Base-by-base conservation (phyloP, 352 stramenopile species). In the Pythium angustatum region DNA sequence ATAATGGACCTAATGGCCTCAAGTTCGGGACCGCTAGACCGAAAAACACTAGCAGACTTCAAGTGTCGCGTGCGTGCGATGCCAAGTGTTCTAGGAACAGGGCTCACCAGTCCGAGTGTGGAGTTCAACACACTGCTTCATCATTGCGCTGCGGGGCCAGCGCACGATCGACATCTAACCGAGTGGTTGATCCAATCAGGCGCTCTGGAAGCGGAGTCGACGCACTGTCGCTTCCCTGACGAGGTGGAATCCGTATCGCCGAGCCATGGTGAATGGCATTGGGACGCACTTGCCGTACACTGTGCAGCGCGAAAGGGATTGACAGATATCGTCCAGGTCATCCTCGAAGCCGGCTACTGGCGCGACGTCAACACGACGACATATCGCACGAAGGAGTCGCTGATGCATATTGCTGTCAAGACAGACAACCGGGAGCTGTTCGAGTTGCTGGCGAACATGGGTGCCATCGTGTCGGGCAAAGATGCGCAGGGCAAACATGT, bases 131-230 rank as follows among this genome's bases (percentile, higher is more conserved):
- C 41, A 30, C 0, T 69, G 27, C 41, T 65, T 3, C 75, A 79
- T 22, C 66, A 76, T 48, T 71, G 59, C 2, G 69, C 69, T 9
- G 71, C 72, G 19, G 72, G 72, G 0, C 51, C 58, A 44, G 64
- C 63, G 11, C 61, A 68, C 12, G 61, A 83, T 24, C 26, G 22
- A 11, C 22, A 58, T 1, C 58, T 78, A 0, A 66, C 73, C 1
- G 71, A 81, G 33, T 81, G 65, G 68, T 62, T 82, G 47, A 65
- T 76, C 47, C 62, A 78, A 30, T 71, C 78, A 68, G 19, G 44
- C 30, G 33, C 45, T 48, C 44, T 64, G 34, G 3, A 60, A 33
- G 15, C 38, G 28, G 53, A 67, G 41, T 26, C 64, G 45, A 8
- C 21, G 56, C 36, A 44, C 36, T 44, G 36, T 17, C 36, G 21